phyloP scores from a whole-genome alignment of 495 filamentous ascomycete species.

The Astrothelium macrocarpum region DNA sequence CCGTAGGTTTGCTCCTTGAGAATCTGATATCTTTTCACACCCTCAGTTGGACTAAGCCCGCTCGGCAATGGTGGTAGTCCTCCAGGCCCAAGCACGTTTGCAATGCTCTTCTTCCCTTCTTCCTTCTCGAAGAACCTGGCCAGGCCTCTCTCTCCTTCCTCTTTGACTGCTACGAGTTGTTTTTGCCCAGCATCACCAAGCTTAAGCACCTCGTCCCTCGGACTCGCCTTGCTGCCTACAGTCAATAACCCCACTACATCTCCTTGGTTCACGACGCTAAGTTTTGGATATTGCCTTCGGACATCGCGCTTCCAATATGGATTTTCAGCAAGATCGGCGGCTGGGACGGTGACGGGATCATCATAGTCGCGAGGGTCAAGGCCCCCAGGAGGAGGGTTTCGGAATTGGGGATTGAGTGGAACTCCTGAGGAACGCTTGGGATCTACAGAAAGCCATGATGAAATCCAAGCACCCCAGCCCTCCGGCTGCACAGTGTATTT shows the following conservation, averaged over 20 bases:
- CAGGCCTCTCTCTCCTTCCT: slow-evolving; percentile 64
- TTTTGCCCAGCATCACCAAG: slow-evolving; percentile 76
- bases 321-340: slow-evolving; percentile 92
- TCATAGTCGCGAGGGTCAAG: slow-evolving; percentile 68
- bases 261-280: slow-evolving; percentile 70
- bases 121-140: slow-evolving; percentile 64
- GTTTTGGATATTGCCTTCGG: slow-evolving; percentile 74
- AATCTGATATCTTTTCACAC: slow-evolving; percentile 48
- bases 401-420: slow-evolving; percentile 86
- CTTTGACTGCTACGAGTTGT: slow-evolving; percentile 68
- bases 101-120: slow-evolving; percentile 46
- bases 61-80: slow-evolving; percentile 78
- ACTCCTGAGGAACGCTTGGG: slow-evolving; percentile 83
- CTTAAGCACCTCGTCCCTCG: slow-evolving; percentile 64
- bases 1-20: slow-evolving; percentile 48
- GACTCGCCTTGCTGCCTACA: slow-evolving; percentile 71
- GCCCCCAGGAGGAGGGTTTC: slow-evolving; percentile 75
- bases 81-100: slow-evolving; percentile 57
- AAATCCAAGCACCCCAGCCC: slow-evolving; percentile 81
- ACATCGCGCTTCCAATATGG: slow-evolving; percentile 95
- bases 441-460: slow-evolving; percentile 68
- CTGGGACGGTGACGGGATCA: slow-evolving; percentile 85
- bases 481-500: slow-evolving; percentile 95
- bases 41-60: slow-evolving; percentile 44
- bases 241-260: slow-evolving; percentile 78